A percentile compares a stretch with the other conserved stretches of the same genome.
phyloP scores from a whole-genome alignment of 257 asterid species.

The Echites panduratus region DNA sequence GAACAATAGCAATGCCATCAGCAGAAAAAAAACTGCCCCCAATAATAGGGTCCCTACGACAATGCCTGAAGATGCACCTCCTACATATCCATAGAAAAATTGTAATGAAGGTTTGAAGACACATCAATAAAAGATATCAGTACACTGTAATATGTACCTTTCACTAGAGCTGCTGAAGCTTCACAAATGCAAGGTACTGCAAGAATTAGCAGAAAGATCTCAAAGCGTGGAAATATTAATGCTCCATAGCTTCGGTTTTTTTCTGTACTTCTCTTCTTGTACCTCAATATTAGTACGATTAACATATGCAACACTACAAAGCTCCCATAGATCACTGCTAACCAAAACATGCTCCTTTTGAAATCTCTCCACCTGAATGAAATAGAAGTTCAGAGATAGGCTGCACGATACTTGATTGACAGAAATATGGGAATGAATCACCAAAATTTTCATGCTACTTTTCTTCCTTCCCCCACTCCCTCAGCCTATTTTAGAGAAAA shows the following conservation, averaged over 20 bases:
- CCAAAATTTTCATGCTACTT: background rate
- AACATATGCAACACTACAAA: conserved; percentile 50
- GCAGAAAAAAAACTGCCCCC: conserved; percentile 54
- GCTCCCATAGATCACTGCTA: conserved; percentile 57
- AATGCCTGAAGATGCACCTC: conserved; percentile 63
- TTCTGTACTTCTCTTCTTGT: conserved; percentile 37
- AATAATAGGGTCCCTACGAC: conserved; percentile 51
- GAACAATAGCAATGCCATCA: conserved; percentile 53
- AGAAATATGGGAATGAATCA: background rate
- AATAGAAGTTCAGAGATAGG: background rate
- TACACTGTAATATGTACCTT: conserved; percentile 37
- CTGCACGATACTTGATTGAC: background rate
- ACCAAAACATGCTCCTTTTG: conserved; percentile 82
- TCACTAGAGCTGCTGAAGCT: conserved; percentile 60
- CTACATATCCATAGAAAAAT: conserved; percentile 24
- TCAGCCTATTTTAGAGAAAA: too few relatives aligned
- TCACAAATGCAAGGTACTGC: conserved; percentile 71
- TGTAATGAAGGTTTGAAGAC: background rate
- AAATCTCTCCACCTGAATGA: conserved; percentile 81
- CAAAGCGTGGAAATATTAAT: conserved; percentile 64
- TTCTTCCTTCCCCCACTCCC: background rate
- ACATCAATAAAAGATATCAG: background rate
- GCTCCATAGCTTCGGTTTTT: conserved; percentile 56
- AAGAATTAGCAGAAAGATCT: conserved; percentile 67
- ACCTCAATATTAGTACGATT: conserved; percentile 41